Evolutionary conservation across 768 basidiomycete genomes (phyloP).

Genomic region (Clathrus columnatus): DNA sequence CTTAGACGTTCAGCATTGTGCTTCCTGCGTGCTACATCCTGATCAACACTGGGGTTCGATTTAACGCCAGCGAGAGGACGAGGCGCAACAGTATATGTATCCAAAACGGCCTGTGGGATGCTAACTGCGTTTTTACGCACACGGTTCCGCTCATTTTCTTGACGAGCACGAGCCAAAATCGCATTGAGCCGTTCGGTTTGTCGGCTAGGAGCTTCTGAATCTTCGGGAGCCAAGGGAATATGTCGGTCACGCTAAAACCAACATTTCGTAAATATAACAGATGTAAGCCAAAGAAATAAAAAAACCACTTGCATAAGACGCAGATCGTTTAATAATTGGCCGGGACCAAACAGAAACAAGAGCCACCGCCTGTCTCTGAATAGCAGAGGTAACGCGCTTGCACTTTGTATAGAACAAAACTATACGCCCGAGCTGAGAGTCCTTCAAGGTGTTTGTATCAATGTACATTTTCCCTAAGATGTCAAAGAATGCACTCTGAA

Average conservation of each 20-base stretch:
- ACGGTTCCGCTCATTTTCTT: slow-evolving; percentile 52
- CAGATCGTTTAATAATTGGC: slow-evolving; percentile 84
- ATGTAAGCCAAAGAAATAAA: neutral
- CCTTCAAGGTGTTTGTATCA: slow-evolving; percentile 83
- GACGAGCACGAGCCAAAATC: slow-evolving; percentile 59
- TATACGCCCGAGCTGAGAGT: slow-evolving; percentile 81
- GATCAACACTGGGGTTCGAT: slow-evolving; percentile 54
- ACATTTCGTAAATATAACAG: neutral
- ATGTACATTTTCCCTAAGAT: slow-evolving; percentile 86
- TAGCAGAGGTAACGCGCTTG: slow-evolving; percentile 77
- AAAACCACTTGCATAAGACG: slow-evolving; percentile 46
- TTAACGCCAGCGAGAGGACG: slow-evolving; percentile 42
- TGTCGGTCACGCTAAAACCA: slow-evolving; percentile 45
- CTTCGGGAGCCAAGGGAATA: slow-evolving; percentile 47
- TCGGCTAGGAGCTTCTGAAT: slow-evolving; percentile 27
- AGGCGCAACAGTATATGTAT: slow-evolving; percentile 77
- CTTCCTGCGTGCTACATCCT: slow-evolving; percentile 63
- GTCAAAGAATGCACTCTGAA: slow-evolving; percentile 86
- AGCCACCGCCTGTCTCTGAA: slow-evolving; percentile 72
- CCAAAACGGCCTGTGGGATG: slow-evolving; percentile 70
- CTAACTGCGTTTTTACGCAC: slow-evolving; percentile 72
- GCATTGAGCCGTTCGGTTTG: slow-evolving; percentile 51
- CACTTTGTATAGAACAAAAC: slow-evolving; percentile 94
- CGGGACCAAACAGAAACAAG: slow-evolving; percentile 84
- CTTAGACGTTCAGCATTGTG: slow-evolving; percentile 68